Base-by-base conservation (phyloP, 805 yeast genomes). In the Torulaspora quercuum region DNA sequence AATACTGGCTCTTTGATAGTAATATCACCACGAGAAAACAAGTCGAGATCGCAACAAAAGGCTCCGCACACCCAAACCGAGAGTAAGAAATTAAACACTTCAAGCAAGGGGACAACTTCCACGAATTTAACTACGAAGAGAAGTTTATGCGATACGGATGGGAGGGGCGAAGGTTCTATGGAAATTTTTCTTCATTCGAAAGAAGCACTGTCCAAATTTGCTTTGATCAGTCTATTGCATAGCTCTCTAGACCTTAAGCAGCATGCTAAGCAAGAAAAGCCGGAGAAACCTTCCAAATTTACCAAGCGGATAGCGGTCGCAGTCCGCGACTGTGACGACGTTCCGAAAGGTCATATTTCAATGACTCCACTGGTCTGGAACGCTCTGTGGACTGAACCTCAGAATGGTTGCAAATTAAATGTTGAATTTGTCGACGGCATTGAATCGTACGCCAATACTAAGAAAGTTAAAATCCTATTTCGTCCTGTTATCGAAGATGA, bases 1-100 rank as follows among this genome's bases (percentile, higher is more conserved):
- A 68, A 79, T 2, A 77, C 82, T 0, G 73, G 73, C 40, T 74
- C 88, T 13, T 86, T 84, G 46, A 72, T 85, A 9, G 73, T 82
- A 38, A 79, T 90, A 18, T 86, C 94, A 5, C 97, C 97, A 1
- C 79, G 68, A 47, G 62, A 64, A 3, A 59, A 68, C 42, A 62
- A 55, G 52, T 46, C 52, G 44, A 60, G 51, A 47, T 52, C 25
- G 39, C 48, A 44, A 46, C 43, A 30, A 28, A 49, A 3, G 49
- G n/a, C n/a, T n/a, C n/a, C 25, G 7, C 47, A n/a, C 45, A 45
- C 9, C 46, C 50, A 23, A 48, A 52, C 24, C 42, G 53, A 16
- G 44, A 48, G 9, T 38, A 41, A 17, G 52, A 49, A 13, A 42
- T 29, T 33, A 37, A 29, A 33, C 31, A 28, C 20, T 6, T 9